Percentiles rank a stretch among this genome's conserved stretches.
These are phyloP conservation scores for Globisporangium alternatum DNA, from an alignment of 352 stramenopile genomes.

Conservation along the genomic window DNA sequence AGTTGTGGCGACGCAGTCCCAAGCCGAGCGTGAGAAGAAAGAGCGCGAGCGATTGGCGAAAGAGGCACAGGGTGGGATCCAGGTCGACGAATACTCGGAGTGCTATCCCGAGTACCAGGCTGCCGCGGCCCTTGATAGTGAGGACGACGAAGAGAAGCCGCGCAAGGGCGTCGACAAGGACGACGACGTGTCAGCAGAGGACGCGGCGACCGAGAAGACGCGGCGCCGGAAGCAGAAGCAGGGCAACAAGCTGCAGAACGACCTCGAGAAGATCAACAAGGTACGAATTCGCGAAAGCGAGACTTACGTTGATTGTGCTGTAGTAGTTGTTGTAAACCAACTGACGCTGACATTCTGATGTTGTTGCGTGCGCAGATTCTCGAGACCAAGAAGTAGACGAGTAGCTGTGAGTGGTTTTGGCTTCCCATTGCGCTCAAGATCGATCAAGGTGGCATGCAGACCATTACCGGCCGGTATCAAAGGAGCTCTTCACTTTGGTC, in stretches of 20 bases:
- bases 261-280: conserved; percentile 76
- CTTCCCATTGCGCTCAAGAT: neutral
- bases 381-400: conserved; percentile 7
- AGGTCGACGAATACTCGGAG: conserved; percentile 57
- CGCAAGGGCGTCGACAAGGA: conserved; percentile 28
- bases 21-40: conserved; percentile 36
- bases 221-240: conserved; percentile 66
- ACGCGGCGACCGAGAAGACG: conserved; percentile 24
- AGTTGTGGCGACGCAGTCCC: conserved; percentile 43
- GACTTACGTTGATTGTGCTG: conserved; percentile 1
- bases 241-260: conserved; percentile 60
- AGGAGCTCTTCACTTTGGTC: neutral
- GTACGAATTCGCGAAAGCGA: conserved; percentile 18
- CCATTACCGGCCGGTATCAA: neutral
- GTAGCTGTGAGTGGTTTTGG: neutral
- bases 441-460: neutral
- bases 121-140: conserved; percentile 38
- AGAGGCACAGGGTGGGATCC: conserved; percentile 31
- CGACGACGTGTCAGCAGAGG: conserved; percentile 24
- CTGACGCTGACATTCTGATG: conserved; percentile 1
- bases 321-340: neutral
- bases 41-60: conserved; percentile 37
- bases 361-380: neutral
- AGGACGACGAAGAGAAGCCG: conserved; percentile 60
- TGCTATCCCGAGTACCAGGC: conserved; percentile 49